Evolutionary conservation across 2,329 filamentous ascomycete genomes (phyloP).

Genomic region (Neoascochyta sp.): DNA sequence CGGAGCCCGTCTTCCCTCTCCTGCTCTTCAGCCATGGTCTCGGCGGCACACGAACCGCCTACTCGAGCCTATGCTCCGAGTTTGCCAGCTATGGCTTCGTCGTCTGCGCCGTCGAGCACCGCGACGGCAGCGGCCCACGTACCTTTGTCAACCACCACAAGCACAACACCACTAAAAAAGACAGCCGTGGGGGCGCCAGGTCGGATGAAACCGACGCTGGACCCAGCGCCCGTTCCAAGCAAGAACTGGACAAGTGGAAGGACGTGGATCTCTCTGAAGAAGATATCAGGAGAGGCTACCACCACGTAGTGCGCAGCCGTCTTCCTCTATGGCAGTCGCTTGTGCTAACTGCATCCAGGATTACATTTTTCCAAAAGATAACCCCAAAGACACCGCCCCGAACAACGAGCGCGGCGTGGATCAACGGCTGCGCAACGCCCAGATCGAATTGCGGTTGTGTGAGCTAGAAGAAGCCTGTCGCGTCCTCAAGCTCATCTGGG

Average conservation of each 20-base stretch:
- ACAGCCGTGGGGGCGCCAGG: slow-evolving; percentile 15
- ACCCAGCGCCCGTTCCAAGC: slow-evolving; percentile 8
- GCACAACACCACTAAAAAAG: slow-evolving; percentile 16
- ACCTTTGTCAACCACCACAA: slow-evolving; percentile 57
- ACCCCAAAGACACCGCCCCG: slow-evolving; percentile 47
- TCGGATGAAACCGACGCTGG: slow-evolving; percentile 5
- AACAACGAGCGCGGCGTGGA: slow-evolving; percentile 60
- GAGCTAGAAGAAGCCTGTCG: slow-evolving; percentile 63
- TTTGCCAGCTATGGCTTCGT: slow-evolving; percentile 65
- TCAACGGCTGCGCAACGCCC: slow-evolving; percentile 55
- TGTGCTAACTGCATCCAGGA: slow-evolving; percentile 35
- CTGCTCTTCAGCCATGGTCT: slow-evolving; percentile 66
- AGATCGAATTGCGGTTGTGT: slow-evolving; percentile 60
- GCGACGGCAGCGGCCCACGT: slow-evolving; percentile 61
- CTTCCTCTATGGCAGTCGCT: no score
- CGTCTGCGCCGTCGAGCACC: slow-evolving; percentile 62
- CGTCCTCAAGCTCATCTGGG: slow-evolving; percentile 54
- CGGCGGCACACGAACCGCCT: slow-evolving; percentile 60
- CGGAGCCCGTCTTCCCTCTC: slow-evolving; percentile 54
- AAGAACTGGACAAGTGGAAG: slow-evolving; percentile 25
- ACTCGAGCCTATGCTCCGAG: slow-evolving; percentile 61
- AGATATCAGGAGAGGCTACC: slow-evolving; percentile 41
- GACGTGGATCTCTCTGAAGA: slow-evolving; percentile 39
- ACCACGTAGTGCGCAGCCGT: slow-evolving; percentile 43
- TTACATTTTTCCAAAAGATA: slow-evolving; percentile 60